Conservation (phyloP, 2,329 filamentous ascomycete species). For the Cercospora janseana region DNA sequence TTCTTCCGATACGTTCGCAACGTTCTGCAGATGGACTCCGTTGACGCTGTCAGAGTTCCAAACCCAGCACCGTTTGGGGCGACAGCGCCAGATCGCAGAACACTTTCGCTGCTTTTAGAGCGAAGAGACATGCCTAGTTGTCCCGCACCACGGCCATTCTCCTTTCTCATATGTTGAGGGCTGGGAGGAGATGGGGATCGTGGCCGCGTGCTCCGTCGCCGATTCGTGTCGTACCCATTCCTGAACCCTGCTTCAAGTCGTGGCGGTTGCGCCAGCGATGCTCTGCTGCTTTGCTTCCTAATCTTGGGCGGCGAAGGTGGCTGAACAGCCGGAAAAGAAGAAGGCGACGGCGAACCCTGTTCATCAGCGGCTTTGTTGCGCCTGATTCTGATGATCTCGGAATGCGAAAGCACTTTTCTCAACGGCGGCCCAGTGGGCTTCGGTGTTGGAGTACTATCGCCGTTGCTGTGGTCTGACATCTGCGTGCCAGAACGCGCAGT, state of each 20-base stretch:
- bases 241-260: conserved; percentile 45
- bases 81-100: conserved; percentile 25
- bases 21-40: conserved; percentile 58
- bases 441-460: conserved; percentile 13
- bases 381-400: conserved; percentile 78
- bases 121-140: conserved; percentile 50
- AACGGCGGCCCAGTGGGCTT: conserved; percentile 67
- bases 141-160: conserved; percentile 45
- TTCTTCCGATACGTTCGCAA: conserved; percentile 60
- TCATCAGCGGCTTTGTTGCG: conserved; percentile 46
- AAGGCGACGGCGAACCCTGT: conserved; percentile 35
- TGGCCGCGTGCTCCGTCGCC: conserved; percentile 32
- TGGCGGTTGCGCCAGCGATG: conserved; percentile 48
- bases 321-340: conserved; percentile 44
- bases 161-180: conserved; percentile 25
- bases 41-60: conserved; percentile 52
- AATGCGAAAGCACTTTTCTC: conserved; percentile 79
- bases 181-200: conserved; percentile 47
- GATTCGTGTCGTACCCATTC: conserved; percentile 25
- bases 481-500: conserved; percentile 14
- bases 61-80: conserved; percentile 41
- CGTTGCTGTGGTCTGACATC: conserved; percentile 16
- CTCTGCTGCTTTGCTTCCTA: conserved; percentile 56
- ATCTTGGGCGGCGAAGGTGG: conserved; percentile 52
- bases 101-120: conserved; percentile 43